Percentiles rank a stretch among this genome's conserved stretches.
These are phyloP conservation scores for Podaxis sp. DNA, from an alignment of 768 basidiomycete genomes.

Conservation along the genomic window DNA sequence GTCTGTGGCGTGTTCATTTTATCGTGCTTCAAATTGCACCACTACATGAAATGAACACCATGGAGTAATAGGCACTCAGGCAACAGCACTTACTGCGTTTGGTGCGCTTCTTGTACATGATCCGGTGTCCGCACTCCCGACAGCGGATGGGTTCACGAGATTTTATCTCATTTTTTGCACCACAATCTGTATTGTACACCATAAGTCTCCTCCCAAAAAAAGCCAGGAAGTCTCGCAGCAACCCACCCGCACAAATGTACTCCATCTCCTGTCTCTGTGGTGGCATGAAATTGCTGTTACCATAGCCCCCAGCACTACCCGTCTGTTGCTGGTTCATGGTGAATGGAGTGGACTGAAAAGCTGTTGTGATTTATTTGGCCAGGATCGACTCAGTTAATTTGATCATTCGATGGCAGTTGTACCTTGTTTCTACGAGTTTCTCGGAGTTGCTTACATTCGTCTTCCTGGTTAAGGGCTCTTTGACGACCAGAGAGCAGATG, in stretches of 20 bases:
- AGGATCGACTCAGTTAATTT: not conserved
- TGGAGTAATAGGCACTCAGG: not conserved
- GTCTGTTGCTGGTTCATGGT: slow-evolving; percentile 24
- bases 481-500: slow-evolving; percentile 9
- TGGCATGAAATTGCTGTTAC: slow-evolving; percentile 26
- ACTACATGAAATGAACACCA: slow-evolving; percentile 35
- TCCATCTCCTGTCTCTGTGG: slow-evolving; percentile 66
- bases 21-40: slow-evolving; percentile 86
- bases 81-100: slow-evolving; percentile 68
- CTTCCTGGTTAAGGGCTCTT: not conserved
- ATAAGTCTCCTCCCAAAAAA: not conserved
- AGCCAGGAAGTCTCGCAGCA: slow-evolving; percentile 5
- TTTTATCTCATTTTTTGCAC: slow-evolving; percentile 88
- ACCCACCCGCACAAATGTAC: slow-evolving; percentile 80
- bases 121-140: slow-evolving; percentile 94
- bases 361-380: slow-evolving; percentile 9
- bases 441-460: not conserved
- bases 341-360: slow-evolving; percentile 14
- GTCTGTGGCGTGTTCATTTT: slow-evolving; percentile 13
- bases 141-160: slow-evolving; percentile 92
- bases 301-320: slow-evolving; percentile 13
- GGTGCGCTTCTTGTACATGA: slow-evolving; percentile 98
- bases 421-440: not conserved
- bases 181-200: slow-evolving; percentile 64
- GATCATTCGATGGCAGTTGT: not conserved